Percentiles rank a stretch among this genome's conserved stretches.
Conservation (phyloP, 1,284 basidiomycete genomes). For the Irpex sp. region DNA sequence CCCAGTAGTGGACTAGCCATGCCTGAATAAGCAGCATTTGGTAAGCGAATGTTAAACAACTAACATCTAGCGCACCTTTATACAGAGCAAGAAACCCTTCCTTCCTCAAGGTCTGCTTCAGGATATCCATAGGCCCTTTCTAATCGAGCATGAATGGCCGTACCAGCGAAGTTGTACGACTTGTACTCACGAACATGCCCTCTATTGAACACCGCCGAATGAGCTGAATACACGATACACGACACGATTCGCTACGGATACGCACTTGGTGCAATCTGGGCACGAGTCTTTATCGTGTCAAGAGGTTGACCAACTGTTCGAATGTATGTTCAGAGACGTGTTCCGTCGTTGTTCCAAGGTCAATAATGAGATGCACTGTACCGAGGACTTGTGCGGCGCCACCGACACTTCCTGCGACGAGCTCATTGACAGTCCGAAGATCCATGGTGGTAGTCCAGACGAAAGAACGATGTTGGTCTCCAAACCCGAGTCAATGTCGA, state of each 20-base stretch:
- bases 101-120: conserved; percentile 75
- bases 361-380: not conserved
- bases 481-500: not conserved
- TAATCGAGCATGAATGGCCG: conserved; percentile 28
- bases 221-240: not conserved
- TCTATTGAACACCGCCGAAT: conserved; percentile 34
- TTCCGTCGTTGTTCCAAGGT: not conserved
- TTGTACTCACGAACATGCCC: conserved; percentile 73
- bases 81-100: conserved; percentile 91
- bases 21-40: conserved; percentile 40
- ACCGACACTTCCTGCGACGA: conserved; percentile 75
- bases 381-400: conserved; percentile 76
- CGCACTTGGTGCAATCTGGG: conserved; percentile 74
- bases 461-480: not conserved
- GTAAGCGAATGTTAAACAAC: not conserved
- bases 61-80: conserved; percentile 58
- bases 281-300: conserved; percentile 85
- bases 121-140: conserved; percentile 92
- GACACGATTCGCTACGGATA: conserved; percentile 10
- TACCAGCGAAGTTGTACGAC: not conserved
- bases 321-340: not conserved
- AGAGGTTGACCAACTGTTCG: conserved; percentile 74
- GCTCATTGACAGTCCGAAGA: conserved; percentile 60
- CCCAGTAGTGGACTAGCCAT: conserved; percentile 91
- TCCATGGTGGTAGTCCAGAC: conserved; percentile 18